Evolutionary conservation across 2,329 filamentous ascomycete genomes (phyloP).

Genomic region (Grosmannia clavigera): DNA sequence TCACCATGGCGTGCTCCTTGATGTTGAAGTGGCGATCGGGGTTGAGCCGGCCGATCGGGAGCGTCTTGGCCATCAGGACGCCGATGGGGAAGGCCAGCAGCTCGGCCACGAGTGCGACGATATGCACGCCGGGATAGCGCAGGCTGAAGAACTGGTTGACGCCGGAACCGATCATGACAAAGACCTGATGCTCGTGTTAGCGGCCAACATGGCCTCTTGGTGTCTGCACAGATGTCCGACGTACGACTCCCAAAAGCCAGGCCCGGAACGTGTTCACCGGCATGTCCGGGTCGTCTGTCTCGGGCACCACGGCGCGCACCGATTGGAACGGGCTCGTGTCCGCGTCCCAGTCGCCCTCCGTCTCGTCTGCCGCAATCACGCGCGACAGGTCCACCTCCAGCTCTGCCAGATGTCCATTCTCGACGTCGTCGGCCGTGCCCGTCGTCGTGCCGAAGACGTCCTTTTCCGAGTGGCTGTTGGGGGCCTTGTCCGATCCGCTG

Average conservation of each 20-base stretch:
- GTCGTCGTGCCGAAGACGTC: neutral
- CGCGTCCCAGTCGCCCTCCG: slow-evolving; percentile 15
- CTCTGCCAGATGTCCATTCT: slow-evolving; percentile 18
- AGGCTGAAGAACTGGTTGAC: slow-evolving; percentile 35
- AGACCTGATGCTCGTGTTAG: slow-evolving; percentile 15
- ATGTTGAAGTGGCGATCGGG: slow-evolving; percentile 31
- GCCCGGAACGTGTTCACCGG: slow-evolving; percentile 31
- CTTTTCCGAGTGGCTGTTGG: neutral
- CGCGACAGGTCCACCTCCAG: slow-evolving; percentile 20
- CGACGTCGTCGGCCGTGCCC: neutral
- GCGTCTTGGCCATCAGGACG: slow-evolving; percentile 23
- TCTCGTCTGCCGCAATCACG: slow-evolving; percentile 15
- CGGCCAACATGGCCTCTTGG: too few relatives aligned
- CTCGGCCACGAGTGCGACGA: slow-evolving; percentile 32
- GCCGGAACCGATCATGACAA: slow-evolving; percentile 31
- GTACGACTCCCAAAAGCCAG: slow-evolving; percentile 30
- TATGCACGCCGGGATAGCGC: slow-evolving; percentile 31
- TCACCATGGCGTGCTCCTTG: slow-evolving; percentile 32
- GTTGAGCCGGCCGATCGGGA: slow-evolving; percentile 27
- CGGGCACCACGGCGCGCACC: slow-evolving; percentile 21
- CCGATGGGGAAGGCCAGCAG: slow-evolving; percentile 30
- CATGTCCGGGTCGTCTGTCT: slow-evolving; percentile 20
- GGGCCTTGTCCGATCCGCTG: neutral
- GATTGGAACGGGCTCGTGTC: slow-evolving; percentile 18
- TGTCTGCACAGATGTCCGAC: neutral